Evolutionary conservation across 345 rosid genomes (phyloP).

Genomic region (Euphorbia lathyris): DNA sequence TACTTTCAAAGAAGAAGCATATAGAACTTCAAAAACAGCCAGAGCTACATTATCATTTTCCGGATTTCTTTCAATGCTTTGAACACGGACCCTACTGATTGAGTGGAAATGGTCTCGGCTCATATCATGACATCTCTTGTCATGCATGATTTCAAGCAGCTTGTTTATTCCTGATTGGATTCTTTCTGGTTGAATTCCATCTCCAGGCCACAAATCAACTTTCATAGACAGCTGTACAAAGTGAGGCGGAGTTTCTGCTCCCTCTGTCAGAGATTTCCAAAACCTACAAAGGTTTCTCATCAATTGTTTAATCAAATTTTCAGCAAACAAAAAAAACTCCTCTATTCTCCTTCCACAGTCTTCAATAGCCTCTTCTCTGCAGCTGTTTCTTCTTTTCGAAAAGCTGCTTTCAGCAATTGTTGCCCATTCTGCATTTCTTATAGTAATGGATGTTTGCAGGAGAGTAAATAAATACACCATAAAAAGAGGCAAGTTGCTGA

Average conservation of each 20-base stretch:
- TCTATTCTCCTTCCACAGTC: conserved; percentile 18
- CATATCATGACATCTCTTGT: conserved; percentile 29
- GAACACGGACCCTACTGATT: conserved; percentile 36
- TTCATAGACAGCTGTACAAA: conserved; percentile 46
- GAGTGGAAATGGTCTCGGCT: conserved; percentile 18
- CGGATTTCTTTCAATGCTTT: conserved; percentile 41
- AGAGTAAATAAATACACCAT: conserved; percentile 42
- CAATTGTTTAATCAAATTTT: conserved; percentile 5
- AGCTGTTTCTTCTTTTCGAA: conserved; percentile 15
- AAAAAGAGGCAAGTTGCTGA: conserved; percentile 38
- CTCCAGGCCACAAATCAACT: conserved; percentile 41
- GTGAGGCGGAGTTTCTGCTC: conserved; percentile 45
- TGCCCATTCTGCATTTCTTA: conserved; percentile 31
- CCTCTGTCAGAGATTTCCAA: conserved; percentile 39
- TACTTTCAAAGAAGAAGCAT: conserved; percentile 33
- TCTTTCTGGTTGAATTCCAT: conserved; percentile 44
- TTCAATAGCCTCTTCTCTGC: conserved; percentile 9
- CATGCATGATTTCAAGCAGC: conserved; percentile 31
- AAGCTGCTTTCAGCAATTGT: conserved; percentile 12
- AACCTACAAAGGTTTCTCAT: conserved; percentile 26
- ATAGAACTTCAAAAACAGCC: conserved; percentile 42
- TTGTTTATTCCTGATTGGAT: conserved; percentile 38
- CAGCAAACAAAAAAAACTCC: conserved; percentile 9
- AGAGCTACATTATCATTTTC: conserved; percentile 35
- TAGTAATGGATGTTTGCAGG: conserved; percentile 35